Evolutionary conservation across 139 green algal genomes (phyloP).

Genomic region (Chlamydomonas incerta): DNA sequence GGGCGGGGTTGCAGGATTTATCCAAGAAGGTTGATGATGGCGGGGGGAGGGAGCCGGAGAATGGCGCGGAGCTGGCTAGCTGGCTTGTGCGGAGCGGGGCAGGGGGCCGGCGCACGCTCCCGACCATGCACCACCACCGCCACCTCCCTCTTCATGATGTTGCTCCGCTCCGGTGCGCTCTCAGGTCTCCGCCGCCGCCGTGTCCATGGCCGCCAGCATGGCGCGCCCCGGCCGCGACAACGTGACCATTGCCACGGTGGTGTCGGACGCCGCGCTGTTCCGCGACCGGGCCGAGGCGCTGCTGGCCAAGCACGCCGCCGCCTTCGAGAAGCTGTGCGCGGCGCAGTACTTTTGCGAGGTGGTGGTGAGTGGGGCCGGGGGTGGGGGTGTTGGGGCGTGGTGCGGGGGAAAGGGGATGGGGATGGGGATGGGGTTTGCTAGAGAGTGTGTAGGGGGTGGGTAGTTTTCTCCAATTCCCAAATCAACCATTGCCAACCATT

Average conservation of each 20-base stretch:
- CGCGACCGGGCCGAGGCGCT: conserved; percentile 2
- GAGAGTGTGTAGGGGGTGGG: too few relatives aligned
- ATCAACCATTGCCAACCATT: too few relatives aligned
- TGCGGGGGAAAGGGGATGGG: background rate
- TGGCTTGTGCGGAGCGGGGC: too few relatives aligned
- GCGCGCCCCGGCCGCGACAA: conserved; percentile 12
- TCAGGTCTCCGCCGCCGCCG: conserved; percentile 10
- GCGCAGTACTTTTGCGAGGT: conserved; percentile 5
- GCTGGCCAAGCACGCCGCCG: conserved; percentile 5
- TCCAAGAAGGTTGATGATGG: too few relatives aligned
- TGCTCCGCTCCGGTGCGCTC: too few relatives aligned
- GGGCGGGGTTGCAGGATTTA: background rate
- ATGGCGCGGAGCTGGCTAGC: too few relatives aligned
- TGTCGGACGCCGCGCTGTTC: conserved; percentile 1
- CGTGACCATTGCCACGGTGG: conserved; percentile 30
- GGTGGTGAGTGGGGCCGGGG: conserved; percentile 14
- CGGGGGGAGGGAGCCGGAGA: too few relatives aligned
- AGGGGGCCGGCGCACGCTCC: too few relatives aligned
- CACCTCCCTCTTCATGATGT: background rate
- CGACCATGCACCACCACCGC: background rate
- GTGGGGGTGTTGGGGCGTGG: too few relatives aligned
- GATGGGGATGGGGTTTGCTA: too few relatives aligned
- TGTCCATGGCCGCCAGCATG: conserved; percentile 9
- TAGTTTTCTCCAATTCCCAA: too few relatives aligned
- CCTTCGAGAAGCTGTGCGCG: conserved; percentile 7